Base-by-base conservation (phyloP, 2,329 filamentous ascomycete species). In the Dactylonectria macrodidyma region DNA sequence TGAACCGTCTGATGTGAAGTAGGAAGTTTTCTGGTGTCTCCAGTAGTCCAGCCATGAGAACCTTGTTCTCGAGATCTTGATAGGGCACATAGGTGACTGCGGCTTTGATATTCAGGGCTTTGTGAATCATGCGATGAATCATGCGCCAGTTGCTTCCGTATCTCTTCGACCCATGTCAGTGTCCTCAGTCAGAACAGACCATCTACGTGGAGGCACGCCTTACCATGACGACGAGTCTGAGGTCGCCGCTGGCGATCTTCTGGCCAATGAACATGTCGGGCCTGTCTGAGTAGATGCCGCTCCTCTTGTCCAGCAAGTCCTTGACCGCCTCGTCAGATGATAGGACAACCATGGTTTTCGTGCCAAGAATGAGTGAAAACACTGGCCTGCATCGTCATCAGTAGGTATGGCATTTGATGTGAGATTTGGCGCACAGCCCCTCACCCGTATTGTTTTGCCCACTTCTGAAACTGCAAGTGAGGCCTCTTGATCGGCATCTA, bases 1-100 rank as follows among this genome's bases (percentile, higher is more conserved):
- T 82, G 70, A 86, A 88, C 1, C 86, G 81, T 8, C 85, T 78
- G 19, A 88, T 81, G 63, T 86, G 81, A 14, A 83, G 69, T 8
- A 84, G 65, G 63, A 86, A 84, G 9, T 78, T 67, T 1, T 84
- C 70, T 0, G 86, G 86, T 2, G 78, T 51, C 2, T 70, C 69
- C 6, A 76, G 56, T 7, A 77, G 68, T 3, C 82, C 80, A 19
- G n/a, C 74, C 9, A 85, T 71, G 81, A 88, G 83, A 22, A 83
- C 78, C 64, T 83, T 85, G 72, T 83, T 85, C 68, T 88, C 85
- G 3, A 87, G 76, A 14, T 71, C 65, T 16, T 73, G 73, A 30
- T 75, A 75, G 1, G 71, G 71, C 2, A 86, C 78, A 63, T 88
- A 88, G n/a, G 72, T 71, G 22, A 75, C 77, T 0, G 82, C 79